Conservation (phyloP, 2,329 filamentous ascomycete genomes). For the Apiospora aurea region DNA sequence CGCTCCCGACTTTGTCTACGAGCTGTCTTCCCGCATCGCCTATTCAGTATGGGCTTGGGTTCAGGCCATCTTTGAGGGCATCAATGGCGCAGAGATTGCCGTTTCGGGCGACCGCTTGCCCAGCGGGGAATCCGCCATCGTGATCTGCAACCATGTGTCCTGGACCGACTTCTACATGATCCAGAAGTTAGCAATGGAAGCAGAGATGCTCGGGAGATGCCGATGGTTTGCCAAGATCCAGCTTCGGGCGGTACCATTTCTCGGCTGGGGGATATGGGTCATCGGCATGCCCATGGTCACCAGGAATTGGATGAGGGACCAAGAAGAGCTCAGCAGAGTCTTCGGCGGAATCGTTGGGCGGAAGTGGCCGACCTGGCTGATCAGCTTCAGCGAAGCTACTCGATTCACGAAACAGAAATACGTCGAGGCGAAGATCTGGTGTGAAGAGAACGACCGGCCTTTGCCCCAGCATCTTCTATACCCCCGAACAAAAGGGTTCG, state of each 20-base stretch:
- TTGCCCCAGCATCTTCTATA: constrained; percentile 66
- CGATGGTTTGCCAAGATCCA: constrained; percentile 69
- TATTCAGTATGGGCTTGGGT: constrained; percentile 63
- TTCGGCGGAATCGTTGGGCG: constrained; percentile 60
- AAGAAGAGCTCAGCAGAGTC: constrained; percentile 61
- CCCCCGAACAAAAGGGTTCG: constrained; percentile 67
- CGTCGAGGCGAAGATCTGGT: constrained; percentile 58
- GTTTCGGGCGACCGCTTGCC: constrained; percentile 61
- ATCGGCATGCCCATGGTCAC: constrained; percentile 71
- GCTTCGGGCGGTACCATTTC: constrained; percentile 64
- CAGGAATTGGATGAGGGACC: constrained; percentile 64
- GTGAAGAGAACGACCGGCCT: constrained; percentile 54
- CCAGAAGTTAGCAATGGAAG: constrained; percentile 60
- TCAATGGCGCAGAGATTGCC: constrained; percentile 61
- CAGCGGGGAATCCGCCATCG: constrained; percentile 63
- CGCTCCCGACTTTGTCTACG: constrained; percentile 58
- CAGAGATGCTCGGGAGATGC: constrained; percentile 66
- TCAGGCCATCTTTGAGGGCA: constrained; percentile 61
- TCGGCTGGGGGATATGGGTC: constrained; percentile 70
- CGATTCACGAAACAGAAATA: constrained; percentile 63
- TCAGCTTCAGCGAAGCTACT: constrained; percentile 70
- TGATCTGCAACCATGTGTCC: constrained; percentile 65
- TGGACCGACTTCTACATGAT: constrained; percentile 73
- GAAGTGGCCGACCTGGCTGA: constrained; percentile 67
- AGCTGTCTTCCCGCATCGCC: constrained; percentile 62